Conservation (phyloP, 805 yeast species). For the Blastobotrys terrestris region DNA sequence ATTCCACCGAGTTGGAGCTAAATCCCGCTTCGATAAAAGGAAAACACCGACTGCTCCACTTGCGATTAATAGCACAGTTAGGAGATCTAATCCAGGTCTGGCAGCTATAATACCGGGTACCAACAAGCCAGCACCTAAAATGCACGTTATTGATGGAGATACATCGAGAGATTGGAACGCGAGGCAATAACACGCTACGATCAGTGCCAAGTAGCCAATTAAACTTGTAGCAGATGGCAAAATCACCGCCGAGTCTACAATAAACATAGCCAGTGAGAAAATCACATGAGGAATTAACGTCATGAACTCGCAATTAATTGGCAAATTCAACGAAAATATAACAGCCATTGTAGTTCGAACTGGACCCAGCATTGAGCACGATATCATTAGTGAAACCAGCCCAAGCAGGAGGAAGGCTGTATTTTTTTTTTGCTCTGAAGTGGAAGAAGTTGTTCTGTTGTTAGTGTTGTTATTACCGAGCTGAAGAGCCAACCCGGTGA, state of each 20-base stretch:
- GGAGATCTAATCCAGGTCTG: slow-evolving; percentile 9
- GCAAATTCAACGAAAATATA: slow-evolving; percentile 18
- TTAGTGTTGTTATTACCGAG: slow-evolving; percentile 12
- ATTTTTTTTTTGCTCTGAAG: slow-evolving; percentile 8
- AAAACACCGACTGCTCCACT: slow-evolving; percentile 28
- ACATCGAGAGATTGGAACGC: slow-evolving; percentile 1
- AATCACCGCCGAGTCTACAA: slow-evolving; percentile 14
- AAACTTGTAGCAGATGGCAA: slow-evolving; percentile 1
- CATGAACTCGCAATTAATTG: slow-evolving; percentile 6
- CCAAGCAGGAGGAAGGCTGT: slow-evolving; percentile 18
- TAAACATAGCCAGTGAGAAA: slow-evolving; percentile 9
- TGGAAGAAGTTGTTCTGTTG: background rate
- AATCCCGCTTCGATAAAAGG: slow-evolving; percentile 24
- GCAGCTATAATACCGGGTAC: slow-evolving; percentile 15
- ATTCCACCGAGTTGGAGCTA: slow-evolving; percentile 24
- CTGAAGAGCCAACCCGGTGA: slow-evolving; percentile 18
- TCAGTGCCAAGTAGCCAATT: slow-evolving; percentile 15
- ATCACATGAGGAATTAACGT: slow-evolving; percentile 11
- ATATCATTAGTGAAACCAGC: slow-evolving; percentile 15
- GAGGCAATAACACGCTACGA: slow-evolving; percentile 2
- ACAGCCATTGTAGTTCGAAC: slow-evolving; percentile 17
- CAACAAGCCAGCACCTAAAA: slow-evolving; percentile 12
- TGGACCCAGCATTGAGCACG: slow-evolving; percentile 21
- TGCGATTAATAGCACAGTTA: slow-evolving; percentile 22
- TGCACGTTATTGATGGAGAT: slow-evolving; percentile 10